Evolutionary conservation across 192 early-diverging fungal species (phyloP).

Genomic region (Mortierella claussenii): DNA sequence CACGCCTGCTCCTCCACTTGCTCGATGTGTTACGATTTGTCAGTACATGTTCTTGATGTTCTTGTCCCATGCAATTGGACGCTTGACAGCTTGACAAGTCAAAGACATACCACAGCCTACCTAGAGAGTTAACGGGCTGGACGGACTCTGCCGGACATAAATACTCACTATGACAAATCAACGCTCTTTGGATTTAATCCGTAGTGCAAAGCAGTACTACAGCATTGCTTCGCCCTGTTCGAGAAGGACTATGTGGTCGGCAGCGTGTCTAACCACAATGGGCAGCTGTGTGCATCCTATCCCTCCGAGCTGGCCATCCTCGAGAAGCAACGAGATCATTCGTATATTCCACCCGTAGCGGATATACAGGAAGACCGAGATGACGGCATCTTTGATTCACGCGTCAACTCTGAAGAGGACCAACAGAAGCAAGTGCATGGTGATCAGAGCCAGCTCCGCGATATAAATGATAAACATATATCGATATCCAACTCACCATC

Average conservation of each 20-base stretch:
- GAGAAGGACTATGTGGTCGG: slow-evolving; percentile 53
- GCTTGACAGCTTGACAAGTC: background rate
- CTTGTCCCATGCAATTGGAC: no score
- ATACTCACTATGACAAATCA: no score
- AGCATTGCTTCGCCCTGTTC: slow-evolving; percentile 41
- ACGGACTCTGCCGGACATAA: no score
- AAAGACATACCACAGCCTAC: background rate
- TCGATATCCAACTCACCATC: no score
- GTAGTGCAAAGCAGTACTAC: slow-evolving; percentile 48
- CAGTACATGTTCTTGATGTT: no score
- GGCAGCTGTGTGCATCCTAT: slow-evolving; percentile 46
- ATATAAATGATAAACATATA: no score
- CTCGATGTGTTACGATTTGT: background rate
- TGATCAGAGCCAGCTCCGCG: background rate
- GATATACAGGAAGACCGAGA: background rate
- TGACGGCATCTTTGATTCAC: background rate
- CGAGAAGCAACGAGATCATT: slow-evolving; percentile 18
- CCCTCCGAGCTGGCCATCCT: slow-evolving; percentile 47
- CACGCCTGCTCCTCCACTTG: background rate
- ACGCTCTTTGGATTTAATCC: no score
- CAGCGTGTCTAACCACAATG: slow-evolving; percentile 41
- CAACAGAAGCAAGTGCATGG: background rate
- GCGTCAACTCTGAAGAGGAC: background rate
- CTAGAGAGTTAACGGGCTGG: no score
- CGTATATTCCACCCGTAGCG: background rate